Evolutionary conservation across 2,329 filamentous ascomycete species (phyloP), one percentile per base, ranked within the genome.

Genomic region (Phialophora expanda): DNA sequence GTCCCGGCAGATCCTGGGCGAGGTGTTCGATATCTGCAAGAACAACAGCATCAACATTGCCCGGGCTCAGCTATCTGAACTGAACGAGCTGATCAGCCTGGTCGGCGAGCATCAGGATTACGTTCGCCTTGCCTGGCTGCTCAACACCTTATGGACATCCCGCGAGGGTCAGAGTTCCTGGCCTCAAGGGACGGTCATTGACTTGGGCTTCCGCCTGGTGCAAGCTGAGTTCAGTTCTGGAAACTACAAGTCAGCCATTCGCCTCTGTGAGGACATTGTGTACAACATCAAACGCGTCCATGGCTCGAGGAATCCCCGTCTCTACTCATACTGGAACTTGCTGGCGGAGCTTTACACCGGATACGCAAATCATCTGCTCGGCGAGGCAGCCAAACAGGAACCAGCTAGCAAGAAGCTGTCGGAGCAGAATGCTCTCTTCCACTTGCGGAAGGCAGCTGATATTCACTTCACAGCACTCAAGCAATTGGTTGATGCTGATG

Each of bases 231-330:
- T 83, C 76, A 79, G 82, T 50, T 79, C 81, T 34, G 80, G 80
- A 48, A 76, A 80, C 54, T 78, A 80, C 53, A 75, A 79, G 66
- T 76, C 76, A 2, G 78, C 81, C 11, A 77, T 81, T 50, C 77
- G 78, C 58, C 80, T 86, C 1, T 82, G 80, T 73, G 83, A 84
- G 71, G 82, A 84, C 71, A 84, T 86, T 64, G 81, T 81, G 46
- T 86, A 86, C 77, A 86, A 86, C 71, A 77, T 85, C 67, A 81
- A 82, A 11, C 82, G 84, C 24, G 82, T 83, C 5, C 83, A 83
- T 74, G 84, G 84, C 3, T 78, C 38, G 12, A 50, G 38, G 17
- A 55, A 62, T 12, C 51, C 60, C 6, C 60, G 38, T 1, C 30
- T 62, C 32, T 62, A 55, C 60, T 55, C 60, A 11, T 56, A 48